Evolutionary conservation across 192 early-diverging fungal genomes (phyloP), one percentile per base, ranked within the genome.

Genomic region (Kappamyces sp.): DNA sequence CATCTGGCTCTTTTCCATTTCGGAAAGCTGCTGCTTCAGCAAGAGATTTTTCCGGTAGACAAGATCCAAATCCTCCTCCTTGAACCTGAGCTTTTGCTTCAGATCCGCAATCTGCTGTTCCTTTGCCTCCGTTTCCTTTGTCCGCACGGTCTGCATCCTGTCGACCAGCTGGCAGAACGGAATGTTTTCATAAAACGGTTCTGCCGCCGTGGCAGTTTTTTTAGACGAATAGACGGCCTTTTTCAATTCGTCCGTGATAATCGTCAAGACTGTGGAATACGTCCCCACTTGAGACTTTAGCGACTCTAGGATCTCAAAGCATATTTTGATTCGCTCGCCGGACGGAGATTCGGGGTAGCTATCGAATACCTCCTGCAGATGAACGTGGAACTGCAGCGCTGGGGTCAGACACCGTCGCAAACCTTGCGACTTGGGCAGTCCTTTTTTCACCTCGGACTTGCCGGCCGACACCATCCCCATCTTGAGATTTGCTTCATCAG

Each of bases 21-120:
- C 33, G 10, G 31, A n/a, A 55, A 12, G 7, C 13, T 7, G 65
- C 40, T 59, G 74, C 73, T 78, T 78, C 9, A 78, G 53, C 2
- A 53, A 49, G 10, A 78, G 64, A 42, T 75, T 78, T 46, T 72
- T 78, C 40, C 66, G 58, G 47, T 75, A 66, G 9, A 73, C 55
- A 42, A 78, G 65, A 46, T 78, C 68, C 23, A 74, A 34, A 67
- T 78, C 76, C 31, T 78, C 62, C n/a, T 78, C 76, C 3, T 69
- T 60, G 47, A 78, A 78, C 41, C 70, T 73, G 33, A 78, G 42
- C 47, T 73, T 69, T 49, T 78, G 73, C 15, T 62, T 32, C 4
- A 75, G 38, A 34, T 72, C 73, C 1, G 64, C 47, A 5, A 73
- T 49, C 1, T 64, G 36, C 9, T 74, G 66, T 40, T 49, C 55